Percentiles rank a stretch among this genome's conserved stretches.
phyloP scores from a whole-genome alignment of 345 rosid genomes.

The Lepidium didymum region DNA sequence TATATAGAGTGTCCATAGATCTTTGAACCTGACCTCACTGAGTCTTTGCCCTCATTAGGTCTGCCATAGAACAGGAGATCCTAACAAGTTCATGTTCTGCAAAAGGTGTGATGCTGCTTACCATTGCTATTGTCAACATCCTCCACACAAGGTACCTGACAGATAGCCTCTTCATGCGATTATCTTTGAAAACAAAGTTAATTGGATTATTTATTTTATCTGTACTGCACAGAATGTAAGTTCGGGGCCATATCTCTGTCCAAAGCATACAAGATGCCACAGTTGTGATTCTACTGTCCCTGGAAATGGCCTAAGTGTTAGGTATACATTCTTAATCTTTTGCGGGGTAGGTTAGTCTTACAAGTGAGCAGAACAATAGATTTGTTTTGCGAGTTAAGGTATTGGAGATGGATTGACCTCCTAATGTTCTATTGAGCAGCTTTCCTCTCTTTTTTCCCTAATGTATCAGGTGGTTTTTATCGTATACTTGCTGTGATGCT shows the following conservation, averaged over 20 bases:
- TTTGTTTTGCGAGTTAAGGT: background rate
- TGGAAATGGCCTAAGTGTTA: constrained; percentile 97
- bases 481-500: constrained; percentile 98
- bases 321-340: constrained; percentile 41
- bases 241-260: constrained; percentile 96
- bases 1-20: background rate
- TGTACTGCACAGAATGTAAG: constrained; percentile 67
- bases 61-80: constrained; percentile 95
- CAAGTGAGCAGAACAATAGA: background rate
- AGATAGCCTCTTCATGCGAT: background rate
- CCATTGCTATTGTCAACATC: constrained; percentile 99
- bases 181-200: background rate
- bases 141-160: constrained; percentile 82
- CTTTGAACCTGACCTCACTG: constrained; percentile 4
- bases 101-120: constrained; percentile 95
- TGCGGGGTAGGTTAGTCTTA: background rate
- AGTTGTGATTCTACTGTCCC: constrained; percentile 96
- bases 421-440: background rate
- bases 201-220: constrained; percentile 1
- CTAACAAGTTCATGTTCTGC: constrained; percentile 94
- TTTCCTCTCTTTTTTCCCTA: background rate
- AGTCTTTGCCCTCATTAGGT: constrained; percentile 35
- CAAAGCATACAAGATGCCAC: constrained; percentile 93
- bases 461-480: constrained; percentile 88
- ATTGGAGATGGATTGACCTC: background rate